Evolutionary conservation across 1,139 yeast genomes (phyloP).

Genomic region (Eremothecium gossypii): DNA sequence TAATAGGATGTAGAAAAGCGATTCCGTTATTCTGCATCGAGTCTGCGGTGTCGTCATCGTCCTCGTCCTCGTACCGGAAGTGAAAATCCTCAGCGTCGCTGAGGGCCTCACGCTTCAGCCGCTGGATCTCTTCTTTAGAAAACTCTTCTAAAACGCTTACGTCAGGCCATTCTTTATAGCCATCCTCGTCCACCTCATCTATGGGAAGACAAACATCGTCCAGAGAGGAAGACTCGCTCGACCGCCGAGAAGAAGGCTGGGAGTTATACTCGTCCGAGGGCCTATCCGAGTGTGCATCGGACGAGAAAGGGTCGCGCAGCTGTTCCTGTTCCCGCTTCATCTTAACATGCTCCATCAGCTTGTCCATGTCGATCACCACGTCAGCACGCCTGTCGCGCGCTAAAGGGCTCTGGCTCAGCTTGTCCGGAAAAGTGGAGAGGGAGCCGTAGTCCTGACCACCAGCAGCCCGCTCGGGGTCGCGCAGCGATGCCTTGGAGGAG

Average conservation of each 20-base stretch:
- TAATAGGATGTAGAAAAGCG: constrained; percentile 34
- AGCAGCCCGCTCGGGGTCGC: constrained; percentile 8
- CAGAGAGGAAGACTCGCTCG: constrained; percentile 61
- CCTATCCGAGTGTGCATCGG: constrained; percentile 4
- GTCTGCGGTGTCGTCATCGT: constrained; percentile 22
- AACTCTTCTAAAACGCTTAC: constrained; percentile 64
- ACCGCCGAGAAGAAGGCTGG: constrained; percentile 34
- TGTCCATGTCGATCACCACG: constrained; percentile 30
- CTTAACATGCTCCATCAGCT: constrained; percentile 24
- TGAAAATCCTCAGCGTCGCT: constrained; percentile 35
- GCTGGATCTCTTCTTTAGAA: constrained; percentile 56
- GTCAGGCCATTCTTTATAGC: constrained; percentile 65
- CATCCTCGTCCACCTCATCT: constrained; percentile 38
- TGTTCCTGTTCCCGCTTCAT: constrained; percentile 9
- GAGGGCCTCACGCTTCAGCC: constrained; percentile 36
- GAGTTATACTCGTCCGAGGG: constrained; percentile 22
- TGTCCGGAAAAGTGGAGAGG: not conserved
- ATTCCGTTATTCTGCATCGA: constrained; percentile 21
- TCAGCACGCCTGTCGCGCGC: constrained; percentile 13
- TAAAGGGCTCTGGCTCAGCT: not conserved
- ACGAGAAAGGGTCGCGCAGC: constrained; percentile 7
- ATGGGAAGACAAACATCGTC: constrained; percentile 85
- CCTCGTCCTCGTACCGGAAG: constrained; percentile 29
- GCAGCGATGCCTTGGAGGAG: constrained; percentile 5
- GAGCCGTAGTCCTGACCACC: not conserved